Evolutionary conservation across 352 stramenopile species (phyloP), one percentile per base, ranked within the genome.

Genomic region (Plasmopara muralis): DNA sequence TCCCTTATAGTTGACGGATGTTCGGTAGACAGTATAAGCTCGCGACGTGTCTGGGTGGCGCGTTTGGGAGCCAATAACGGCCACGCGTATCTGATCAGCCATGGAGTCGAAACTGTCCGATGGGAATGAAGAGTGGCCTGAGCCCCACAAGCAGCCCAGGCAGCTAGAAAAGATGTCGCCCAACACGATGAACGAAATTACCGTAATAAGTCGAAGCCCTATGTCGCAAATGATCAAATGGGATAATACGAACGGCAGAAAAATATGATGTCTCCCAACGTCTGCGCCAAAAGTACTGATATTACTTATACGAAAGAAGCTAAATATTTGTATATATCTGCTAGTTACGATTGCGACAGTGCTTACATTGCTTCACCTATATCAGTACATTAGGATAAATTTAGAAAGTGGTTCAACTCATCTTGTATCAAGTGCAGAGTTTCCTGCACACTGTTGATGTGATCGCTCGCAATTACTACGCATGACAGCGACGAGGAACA

Each of bases 21-120:
- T 89, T 43, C 76, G 76, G 54, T 88, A 91, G 12, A 87, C 75
- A 31, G 77, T 90, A 58, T 83, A 85, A 9, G 77, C 66, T n/a
- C 63, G 13, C 0, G 61, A 41, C 14, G 57, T 62, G 51, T 69
- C 68, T 7, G 66, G 47, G 9, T 55, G 50, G 25, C 64, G 49
- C 13, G 70, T 85, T 66, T 90, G 64, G 15, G 75, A 65, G 49
- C 80, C 80, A 48, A 90, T 82, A 28, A 90, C 75, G n/a, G 73
- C 62, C 37, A 88, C 64, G 30, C 75, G 75, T 18, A 88, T 63
- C 15, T 77, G 66, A 15, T 57, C 64, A 31, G 55, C 43, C 64
- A 77, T 71, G 37, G 34, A 62, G 28, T 15, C n/a, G 45, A 33
- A 31, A 14, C 29, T 63, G 8, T 43, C 29, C 41, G 49, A 16